Percentiles rank a stretch among this genome's conserved stretches.
Conservation (phyloP, 805 yeast genomes). For the Novakomyces olei region DNA sequence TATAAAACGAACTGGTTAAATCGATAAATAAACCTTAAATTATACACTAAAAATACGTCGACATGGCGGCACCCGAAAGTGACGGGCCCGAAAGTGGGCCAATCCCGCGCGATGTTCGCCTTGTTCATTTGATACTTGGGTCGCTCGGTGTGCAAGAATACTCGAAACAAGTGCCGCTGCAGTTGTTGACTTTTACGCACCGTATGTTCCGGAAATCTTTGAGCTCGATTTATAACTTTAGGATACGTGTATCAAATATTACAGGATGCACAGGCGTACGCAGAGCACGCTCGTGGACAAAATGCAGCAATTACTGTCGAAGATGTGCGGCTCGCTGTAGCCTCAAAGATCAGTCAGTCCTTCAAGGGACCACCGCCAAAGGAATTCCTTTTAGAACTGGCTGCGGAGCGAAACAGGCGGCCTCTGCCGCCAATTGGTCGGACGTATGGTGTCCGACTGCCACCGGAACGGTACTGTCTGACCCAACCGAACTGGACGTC, state of each 20-base stretch:
- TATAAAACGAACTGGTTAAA: too few relatives aligned
- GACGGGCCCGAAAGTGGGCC: slow-evolving; percentile 8
- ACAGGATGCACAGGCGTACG: slow-evolving; percentile 73
- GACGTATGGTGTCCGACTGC: slow-evolving; percentile 68
- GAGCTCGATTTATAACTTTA: slow-evolving; percentile 8
- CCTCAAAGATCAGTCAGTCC: slow-evolving; percentile 85
- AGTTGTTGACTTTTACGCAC: slow-evolving; percentile 91
- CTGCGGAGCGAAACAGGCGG: slow-evolving; percentile 74
- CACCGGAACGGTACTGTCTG: slow-evolving; percentile 92
- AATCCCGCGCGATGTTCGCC: slow-evolving; percentile 88
- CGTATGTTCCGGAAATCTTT: slow-evolving; percentile 10
- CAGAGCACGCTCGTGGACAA: slow-evolving; percentile 37
- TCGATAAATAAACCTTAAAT: not conserved
- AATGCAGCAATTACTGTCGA: slow-evolving; percentile 42
- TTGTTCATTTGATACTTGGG: slow-evolving; percentile 74
- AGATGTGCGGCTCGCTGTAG: slow-evolving; percentile 77
- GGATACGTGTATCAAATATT: slow-evolving; percentile 66
- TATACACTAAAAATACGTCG: not conserved
- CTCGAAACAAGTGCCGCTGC: slow-evolving; percentile 89
- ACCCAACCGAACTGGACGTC: slow-evolving; percentile 53
- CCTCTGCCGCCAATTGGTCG: slow-evolving; percentile 75
- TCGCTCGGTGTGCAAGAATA: slow-evolving; percentile 79
- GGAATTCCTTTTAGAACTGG: slow-evolving; percentile 71
- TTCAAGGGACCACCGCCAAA: slow-evolving; percentile 92
- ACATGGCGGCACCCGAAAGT: slow-evolving; percentile 1